Percentiles rank a stretch among this genome's conserved stretches.
These are phyloP conservation scores for Pelargonium myrrhifolium DNA, from an alignment of 441 rosid genomes.

Conservation along the genomic window DNA sequence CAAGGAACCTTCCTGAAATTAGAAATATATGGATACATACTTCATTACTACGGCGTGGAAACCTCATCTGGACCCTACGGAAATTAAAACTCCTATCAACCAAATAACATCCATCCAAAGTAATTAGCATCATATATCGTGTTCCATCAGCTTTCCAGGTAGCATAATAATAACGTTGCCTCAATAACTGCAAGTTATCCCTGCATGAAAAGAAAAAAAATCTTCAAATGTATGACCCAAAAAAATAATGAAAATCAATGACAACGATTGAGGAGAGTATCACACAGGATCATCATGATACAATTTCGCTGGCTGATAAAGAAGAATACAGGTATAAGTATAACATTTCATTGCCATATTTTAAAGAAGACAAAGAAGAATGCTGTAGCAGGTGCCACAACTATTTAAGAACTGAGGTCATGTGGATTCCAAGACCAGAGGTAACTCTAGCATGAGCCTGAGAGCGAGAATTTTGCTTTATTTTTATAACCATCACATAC, in stretches of 20 bases:
- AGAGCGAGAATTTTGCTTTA: background rate
- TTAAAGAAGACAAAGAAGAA: background rate
- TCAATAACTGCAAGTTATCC: constrained; percentile 80
- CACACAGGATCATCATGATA: no score
- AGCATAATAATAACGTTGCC: constrained; percentile 95
- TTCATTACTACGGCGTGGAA: constrained; percentile 67
- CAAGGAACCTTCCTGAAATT: constrained; percentile 12
- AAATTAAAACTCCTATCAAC: constrained; percentile 84
- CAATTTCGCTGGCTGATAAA: background rate
- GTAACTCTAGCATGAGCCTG: background rate
- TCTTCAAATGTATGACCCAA: constrained; percentile 5
- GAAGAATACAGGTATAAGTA: background rate
- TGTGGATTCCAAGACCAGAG: background rate
- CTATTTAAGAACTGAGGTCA: background rate
- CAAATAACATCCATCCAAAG: constrained; percentile 79
- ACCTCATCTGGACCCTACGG: constrained; percentile 95
- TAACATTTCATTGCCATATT: background rate
- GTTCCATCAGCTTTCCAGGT: constrained; percentile 99
- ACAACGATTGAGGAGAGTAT: no score
- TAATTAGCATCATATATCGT: constrained; percentile 93
- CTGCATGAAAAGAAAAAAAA: constrained; percentile 33
- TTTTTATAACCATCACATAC: background rate
- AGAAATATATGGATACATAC: constrained; percentile 39
- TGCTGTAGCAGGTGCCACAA: background rate
- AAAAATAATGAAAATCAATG: background rate